Base-by-base conservation (phyloP, 306 rosid genomes). In the Arachis stenosperma region DNA sequence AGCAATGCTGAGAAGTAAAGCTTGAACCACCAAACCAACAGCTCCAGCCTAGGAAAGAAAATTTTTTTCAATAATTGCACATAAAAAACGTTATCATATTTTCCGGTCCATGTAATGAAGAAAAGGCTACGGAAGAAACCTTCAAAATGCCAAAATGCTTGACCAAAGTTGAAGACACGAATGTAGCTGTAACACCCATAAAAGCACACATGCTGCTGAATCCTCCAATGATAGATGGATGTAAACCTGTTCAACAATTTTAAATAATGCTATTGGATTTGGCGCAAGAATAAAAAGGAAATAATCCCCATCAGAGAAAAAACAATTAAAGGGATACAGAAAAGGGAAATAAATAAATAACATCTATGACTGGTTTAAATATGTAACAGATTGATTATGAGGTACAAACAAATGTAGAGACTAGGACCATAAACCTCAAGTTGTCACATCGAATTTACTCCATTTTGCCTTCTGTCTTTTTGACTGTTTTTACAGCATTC, bases 111-210 rank as follows among this genome's bases (percentile, higher is more conserved):
- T 5, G 8, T 5, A 29, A 41, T 12, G 12, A 57, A 50, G 1
- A 65, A 44, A 47, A 53, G 52, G 72, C 65, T 61, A 44, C 59
- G 75, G 40, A 81, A 22, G 15, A 64, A 61, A 91, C 99, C 98
- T 90, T 91, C 67, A 95, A 79, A 79, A 95, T 88, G 79, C 98
- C 99, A 65, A 95, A 86, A 22, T 79, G 82, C 74, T 80, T 81
- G 74, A 95, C 90, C 79, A 95, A 82, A 79, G 80, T 82, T n/a
- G 98, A 85, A 56, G 99, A 89, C 48, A 95, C 85, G 78, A 91
- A 95, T 69, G 98, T 95, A 30, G 98, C 99, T 9, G 99, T 94
- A 78, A 95, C 96, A 78, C 98, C 97, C 98, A 95, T 91, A 56
- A 88, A 77, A 76, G 98, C 96, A 79, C 98, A 95, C 47, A 91